These are phyloP conservation scores for Meyerozyma athensensis DNA, from an alignment of 1,139 yeast genomes.

Conservation along the genomic window DNA sequence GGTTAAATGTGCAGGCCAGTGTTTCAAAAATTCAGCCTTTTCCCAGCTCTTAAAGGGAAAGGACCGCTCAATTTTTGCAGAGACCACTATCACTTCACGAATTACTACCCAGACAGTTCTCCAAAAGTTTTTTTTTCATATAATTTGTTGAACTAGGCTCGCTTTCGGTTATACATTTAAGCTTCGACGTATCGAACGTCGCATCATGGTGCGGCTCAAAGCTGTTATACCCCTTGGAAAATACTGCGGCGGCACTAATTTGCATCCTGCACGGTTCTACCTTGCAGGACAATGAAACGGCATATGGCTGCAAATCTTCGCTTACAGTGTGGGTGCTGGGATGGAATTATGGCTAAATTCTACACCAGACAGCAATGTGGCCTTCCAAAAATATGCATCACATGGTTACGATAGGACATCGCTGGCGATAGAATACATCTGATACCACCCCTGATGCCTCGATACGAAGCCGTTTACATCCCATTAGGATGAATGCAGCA, in stretches of 20 bases:
- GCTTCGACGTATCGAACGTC: background rate
- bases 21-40: too few relatives aligned
- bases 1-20: too few relatives aligned
- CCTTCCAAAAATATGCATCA: background rate
- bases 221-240: background rate
- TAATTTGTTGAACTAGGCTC: too few relatives aligned
- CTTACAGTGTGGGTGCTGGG: background rate
- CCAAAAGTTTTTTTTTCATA: too few relatives aligned
- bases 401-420: background rate
- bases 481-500: background rate
- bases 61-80: too few relatives aligned
- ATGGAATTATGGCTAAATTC: background rate
- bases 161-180: background rate
- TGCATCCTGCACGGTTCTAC: conserved; percentile 1
- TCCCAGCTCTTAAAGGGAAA: too few relatives aligned
- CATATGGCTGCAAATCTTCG: background rate
- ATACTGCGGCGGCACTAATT: background rate
- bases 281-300: conserved; percentile 2
- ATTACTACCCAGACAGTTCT: too few relatives aligned
- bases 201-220: background rate
- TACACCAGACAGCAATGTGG: background rate
- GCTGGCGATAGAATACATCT: background rate
- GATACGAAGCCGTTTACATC: too few relatives aligned
- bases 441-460: background rate
- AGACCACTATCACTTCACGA: too few relatives aligned